These are phyloP conservation scores for Penicillium macrosclerotiorum DNA, from an alignment of 495 filamentous ascomycete species.

Conservation along the genomic window DNA sequence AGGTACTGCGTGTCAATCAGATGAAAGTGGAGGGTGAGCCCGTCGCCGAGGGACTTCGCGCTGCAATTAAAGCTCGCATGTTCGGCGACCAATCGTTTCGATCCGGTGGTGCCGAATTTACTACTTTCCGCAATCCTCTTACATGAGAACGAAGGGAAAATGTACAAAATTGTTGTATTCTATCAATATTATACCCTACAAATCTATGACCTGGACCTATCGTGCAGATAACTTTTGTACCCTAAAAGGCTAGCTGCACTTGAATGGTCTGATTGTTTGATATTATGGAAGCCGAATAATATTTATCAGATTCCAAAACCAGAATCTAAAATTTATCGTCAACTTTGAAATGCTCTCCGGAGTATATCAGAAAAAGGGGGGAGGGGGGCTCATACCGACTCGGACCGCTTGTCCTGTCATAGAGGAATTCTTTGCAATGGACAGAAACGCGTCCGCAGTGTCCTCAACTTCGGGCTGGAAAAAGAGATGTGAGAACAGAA, in stretches of 20 bases:
- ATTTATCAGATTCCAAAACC: constrained; percentile 31
- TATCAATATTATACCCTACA: constrained; percentile 21
- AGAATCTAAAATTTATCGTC: constrained; percentile 38
- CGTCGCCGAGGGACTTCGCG: constrained; percentile 35
- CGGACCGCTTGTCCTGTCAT: constrained; percentile 57
- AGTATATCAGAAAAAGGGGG: no score
- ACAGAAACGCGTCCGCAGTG: constrained; percentile 51
- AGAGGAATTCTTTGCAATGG: constrained; percentile 53
- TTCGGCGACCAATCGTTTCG: constrained; percentile 31
- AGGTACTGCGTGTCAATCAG: constrained; percentile 34
- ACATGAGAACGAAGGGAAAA: constrained; percentile 15
- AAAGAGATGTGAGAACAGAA: constrained; percentile 8
- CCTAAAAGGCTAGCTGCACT: no score
- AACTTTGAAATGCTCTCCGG: no score
- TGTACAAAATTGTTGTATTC: constrained; percentile 6
- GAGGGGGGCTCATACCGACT: constrained; percentile 45
- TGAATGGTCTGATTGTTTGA: no score
- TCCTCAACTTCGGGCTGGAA: constrained; percentile 54
- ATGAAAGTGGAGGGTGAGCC: constrained; percentile 47
- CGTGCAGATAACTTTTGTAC: no score
- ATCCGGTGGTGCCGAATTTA: constrained; percentile 26
- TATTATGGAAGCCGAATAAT: neutral
- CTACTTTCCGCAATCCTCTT: constrained; percentile 40
- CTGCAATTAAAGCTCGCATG: constrained; percentile 45
- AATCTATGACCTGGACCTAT: no score